phyloP scores from a whole-genome alignment of 75 land plant genomes.

The Adiantum capillusveneris region DNA sequence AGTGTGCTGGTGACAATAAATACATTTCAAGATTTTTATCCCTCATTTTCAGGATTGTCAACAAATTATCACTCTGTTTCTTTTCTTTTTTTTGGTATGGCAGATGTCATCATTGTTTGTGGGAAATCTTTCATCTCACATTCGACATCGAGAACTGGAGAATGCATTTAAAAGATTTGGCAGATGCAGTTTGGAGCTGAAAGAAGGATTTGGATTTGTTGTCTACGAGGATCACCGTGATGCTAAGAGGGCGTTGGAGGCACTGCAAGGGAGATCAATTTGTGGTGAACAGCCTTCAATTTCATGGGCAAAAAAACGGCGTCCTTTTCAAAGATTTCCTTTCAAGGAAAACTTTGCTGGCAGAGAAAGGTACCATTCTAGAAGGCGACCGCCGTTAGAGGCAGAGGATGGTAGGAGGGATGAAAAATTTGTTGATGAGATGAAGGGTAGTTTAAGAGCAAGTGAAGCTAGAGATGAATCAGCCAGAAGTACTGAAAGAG shows the following conservation, averaged over 20 bases:
- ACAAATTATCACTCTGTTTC: too few species aligned
- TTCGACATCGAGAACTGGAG: constrained; percentile 34
- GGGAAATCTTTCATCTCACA: constrained; percentile 37
- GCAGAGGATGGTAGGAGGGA: neutral
- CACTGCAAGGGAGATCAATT: constrained; percentile 37
- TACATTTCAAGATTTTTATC: too few species aligned
- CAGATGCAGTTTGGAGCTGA: constrained; percentile 25
- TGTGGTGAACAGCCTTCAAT: constrained; percentile 45
- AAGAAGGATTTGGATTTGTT: constrained; percentile 52
- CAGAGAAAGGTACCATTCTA: constrained; percentile 3
- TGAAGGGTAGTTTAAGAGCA: constrained; percentile 9
- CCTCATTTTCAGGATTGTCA: too few species aligned
- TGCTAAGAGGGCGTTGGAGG: constrained; percentile 40
- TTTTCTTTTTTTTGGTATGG: constrained; percentile 9
- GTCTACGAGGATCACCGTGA: constrained; percentile 39
- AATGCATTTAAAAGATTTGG: constrained; percentile 43
- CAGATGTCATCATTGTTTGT: constrained; percentile 52
- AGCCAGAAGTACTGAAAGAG: neutral
- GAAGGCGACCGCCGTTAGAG: neutral
- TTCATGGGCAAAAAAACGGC: constrained; percentile 47
- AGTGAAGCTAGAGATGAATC: constrained; percentile 8
- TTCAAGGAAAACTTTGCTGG: constrained; percentile 14
- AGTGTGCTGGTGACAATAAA: too few species aligned
- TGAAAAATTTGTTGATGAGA: neutral
- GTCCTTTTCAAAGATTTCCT: constrained; percentile 15